Base-by-base conservation (phyloP, 2,329 filamentous ascomycete genomes). In the Cryphonectria japonica region DNA sequence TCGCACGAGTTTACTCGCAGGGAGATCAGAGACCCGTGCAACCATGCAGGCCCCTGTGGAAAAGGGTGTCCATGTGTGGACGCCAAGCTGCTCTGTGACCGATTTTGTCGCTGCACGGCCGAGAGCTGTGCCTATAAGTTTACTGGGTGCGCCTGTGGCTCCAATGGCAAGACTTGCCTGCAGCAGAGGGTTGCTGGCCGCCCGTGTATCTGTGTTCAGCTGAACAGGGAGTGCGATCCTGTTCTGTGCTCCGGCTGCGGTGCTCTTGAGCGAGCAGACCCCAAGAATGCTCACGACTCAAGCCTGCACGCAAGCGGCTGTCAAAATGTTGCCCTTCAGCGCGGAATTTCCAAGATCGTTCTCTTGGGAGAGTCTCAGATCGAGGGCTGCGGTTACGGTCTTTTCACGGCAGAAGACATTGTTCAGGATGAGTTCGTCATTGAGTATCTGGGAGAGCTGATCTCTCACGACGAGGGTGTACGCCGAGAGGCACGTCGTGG, bases 181-280 rank as follows among this genome's bases (percentile, higher is more conserved):
- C 79, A 85, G 16, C 87, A 86, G 60, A 83, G 90, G 74, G 87
- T 86, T 72, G 87, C 88, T 69, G 80, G 82, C 65, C 81, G 80
- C 72, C 85, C 86, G 3, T 96, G 93, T 77, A 90, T 92, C 19
- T 97, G 93, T 76, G 84, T 89, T 29, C 85, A 87, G 76, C 84
- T 93, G 67, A 92, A 93, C 75, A 87, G 93, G 54, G 93, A 97
- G 80, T 97, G 93, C 77, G 93, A 96, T 75, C 89, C 93, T 1
- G 89, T 92, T 71, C 83, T 95, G 16, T 97, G 93, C 76, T 85
- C 85, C 22, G 85, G 83, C 11, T 96, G 93, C 75, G 93, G 93
- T 39, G 92, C 91, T 0, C 78, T 83, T 14, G 88, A 93, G 71
- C 86, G 92, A 2, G 86, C 93, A 3, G 89, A 95, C 76, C 92